phyloP scores from a whole-genome alignment of 148 eudicot species.

The Vaccinium darrowii region DNA sequence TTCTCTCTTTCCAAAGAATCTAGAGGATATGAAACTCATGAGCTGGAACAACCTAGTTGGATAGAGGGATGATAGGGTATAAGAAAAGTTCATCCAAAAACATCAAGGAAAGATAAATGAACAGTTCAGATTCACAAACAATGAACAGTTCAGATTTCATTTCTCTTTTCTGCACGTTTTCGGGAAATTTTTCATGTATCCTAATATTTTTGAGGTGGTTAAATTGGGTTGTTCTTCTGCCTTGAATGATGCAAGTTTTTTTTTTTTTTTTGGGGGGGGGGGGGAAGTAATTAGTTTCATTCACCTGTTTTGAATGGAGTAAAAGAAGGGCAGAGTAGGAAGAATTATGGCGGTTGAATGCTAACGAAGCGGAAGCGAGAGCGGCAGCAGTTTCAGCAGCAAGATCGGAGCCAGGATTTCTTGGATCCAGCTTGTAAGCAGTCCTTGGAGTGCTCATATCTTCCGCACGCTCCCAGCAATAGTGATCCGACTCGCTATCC shows the following conservation, averaged over 20 bases:
- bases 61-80: too few relatives aligned
- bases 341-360: conserved; percentile 64
- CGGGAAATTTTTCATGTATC: too few relatives aligned
- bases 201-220: too few relatives aligned
- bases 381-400: conserved; percentile 94
- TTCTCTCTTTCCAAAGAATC: too few relatives aligned
- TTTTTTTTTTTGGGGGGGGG: neutral
- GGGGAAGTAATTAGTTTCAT: neutral
- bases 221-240: neutral
- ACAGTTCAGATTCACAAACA: too few relatives aligned
- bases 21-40: neutral
- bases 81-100: too few relatives aligned
- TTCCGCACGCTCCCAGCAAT: conserved; percentile 89
- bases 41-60: neutral
- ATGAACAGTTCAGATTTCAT: too few relatives aligned
- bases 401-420: conserved; percentile 76
- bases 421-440: conserved; percentile 52
- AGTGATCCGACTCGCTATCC: conserved; percentile 76
- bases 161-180: neutral
- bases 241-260: neutral
- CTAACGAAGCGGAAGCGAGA: conserved; percentile 83
- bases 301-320: conserved; percentile 72
- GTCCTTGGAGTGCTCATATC: conserved; percentile 81
- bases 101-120: too few relatives aligned
- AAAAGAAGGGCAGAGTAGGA: conserved; percentile 66